phyloP scores from a whole-genome alignment of 2,329 filamentous ascomycete species.

The Fusarium haematococcum region DNA sequence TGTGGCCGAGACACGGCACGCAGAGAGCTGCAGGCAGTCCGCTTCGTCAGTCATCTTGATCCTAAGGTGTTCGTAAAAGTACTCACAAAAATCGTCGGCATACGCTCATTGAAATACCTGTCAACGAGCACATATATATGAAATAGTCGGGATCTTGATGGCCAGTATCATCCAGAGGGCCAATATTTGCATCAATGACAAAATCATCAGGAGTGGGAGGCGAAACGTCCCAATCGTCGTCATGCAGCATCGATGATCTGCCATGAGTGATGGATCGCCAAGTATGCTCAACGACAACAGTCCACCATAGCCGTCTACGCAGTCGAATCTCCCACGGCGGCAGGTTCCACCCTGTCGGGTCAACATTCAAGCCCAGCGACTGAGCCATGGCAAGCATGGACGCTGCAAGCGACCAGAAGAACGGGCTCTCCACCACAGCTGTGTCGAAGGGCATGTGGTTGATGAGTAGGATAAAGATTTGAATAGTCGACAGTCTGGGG shows the following conservation, averaged over 20 bases:
- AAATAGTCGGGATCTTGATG: neutral
- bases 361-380: conserved; percentile 17
- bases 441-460: neutral
- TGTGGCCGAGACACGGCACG: neutral
- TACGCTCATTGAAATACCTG: neutral
- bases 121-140: neutral
- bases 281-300: conserved; percentile 29
- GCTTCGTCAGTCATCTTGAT: neutral
- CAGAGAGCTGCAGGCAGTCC: neutral
- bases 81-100: neutral
- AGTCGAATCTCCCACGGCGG: conserved; percentile 25
- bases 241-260: conserved; percentile 22
- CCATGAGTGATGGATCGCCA: conserved; percentile 37
- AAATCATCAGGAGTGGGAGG: neutral
- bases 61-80: neutral
- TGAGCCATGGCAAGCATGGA: neutral
- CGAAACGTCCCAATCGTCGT: conserved; percentile 34
- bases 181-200: neutral
- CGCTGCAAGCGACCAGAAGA: neutral
- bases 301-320: conserved; percentile 33
- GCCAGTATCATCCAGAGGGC: neutral
- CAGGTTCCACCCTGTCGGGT: conserved; percentile 28
- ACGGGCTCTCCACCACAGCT: neutral
- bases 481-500: conserved; percentile 24
- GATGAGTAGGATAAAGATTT: conserved; percentile 14